Evolutionary conservation across 2,329 filamentous ascomycete genomes (phyloP), one percentile per base, ranked within the genome.

Genomic region (Xylariomycetidae sp.): DNA sequence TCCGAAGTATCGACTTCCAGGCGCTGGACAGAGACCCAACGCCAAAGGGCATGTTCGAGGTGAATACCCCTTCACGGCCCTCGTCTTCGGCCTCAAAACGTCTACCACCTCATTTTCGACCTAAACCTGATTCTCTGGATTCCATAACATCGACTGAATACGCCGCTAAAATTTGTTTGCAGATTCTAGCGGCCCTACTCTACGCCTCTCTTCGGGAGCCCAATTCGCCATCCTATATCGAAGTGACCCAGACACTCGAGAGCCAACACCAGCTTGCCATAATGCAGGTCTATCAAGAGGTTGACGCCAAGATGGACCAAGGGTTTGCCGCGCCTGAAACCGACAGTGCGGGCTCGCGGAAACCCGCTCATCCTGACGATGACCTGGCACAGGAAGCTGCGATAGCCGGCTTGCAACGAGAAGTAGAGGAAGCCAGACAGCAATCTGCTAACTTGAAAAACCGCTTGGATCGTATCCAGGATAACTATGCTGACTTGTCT

Each of bases 401-500:
- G 46, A 65, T 74, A 39, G 66, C 67, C 12, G 59, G 63, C 30
- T 56, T 75, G 22, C 63, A 68, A 30, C 63, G 65, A 34, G 65
- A 75, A 44, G 63, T 70, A 20, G 72, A 76, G 12, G 57, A 61
- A 5, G 60, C 73, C 26, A 73, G 66, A 44, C 78, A 76, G 50
- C 67, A 67, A 25, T 66, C 74, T 35, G 76, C 74, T 26, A 72
- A 78, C 51, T 68, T 76, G 40, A 70, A 73, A 35, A 70, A 74
- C 5, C 69, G 76, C 14, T 61, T 80, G 31, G 76, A 78, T 37
- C 67, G 74, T 49, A 59, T 82, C 13, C 70, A 78, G 45, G 67
- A 72, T 40, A 77, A 69, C 31, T 68, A 85, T 42, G 79, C 86
- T 41, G 74, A 69, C 24, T 57, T 76, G 19, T 60, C 65, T 10